These are phyloP conservation scores for Suhomyces xylopsoci DNA, from an alignment of 805 yeast genomes.

Conservation along the genomic window DNA sequence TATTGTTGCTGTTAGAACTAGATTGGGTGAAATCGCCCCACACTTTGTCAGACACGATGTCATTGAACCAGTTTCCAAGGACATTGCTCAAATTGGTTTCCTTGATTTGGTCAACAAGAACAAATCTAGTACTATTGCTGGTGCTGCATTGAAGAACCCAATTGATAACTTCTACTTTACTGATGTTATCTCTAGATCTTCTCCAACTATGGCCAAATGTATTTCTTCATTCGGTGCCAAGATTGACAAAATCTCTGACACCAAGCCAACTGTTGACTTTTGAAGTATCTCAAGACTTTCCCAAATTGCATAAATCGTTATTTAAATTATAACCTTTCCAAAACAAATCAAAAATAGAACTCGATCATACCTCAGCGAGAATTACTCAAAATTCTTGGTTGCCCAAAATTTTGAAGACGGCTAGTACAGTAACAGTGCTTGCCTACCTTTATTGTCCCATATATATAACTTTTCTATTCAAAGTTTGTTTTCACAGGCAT, in stretches of 20 bases:
- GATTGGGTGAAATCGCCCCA: slow-evolving; percentile 78
- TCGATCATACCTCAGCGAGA: background rate
- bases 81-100: slow-evolving; percentile 56
- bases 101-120: slow-evolving; percentile 40
- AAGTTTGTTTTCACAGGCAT: slow-evolving; percentile 4
- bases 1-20: slow-evolving; percentile 58
- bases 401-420: background rate
- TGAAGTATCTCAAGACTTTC: slow-evolving; percentile 9
- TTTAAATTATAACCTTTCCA: slow-evolving; percentile 1
- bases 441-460: slow-evolving; percentile 1
- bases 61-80: slow-evolving; percentile 63
- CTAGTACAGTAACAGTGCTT: background rate
- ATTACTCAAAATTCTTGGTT: background rate
- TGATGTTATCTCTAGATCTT: slow-evolving; percentile 80
- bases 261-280: slow-evolving; percentile 39
- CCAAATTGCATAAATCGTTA: slow-evolving; percentile 11
- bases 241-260: slow-evolving; percentile 57
- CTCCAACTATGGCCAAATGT: slow-evolving; percentile 89
- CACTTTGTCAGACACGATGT: slow-evolving; percentile 73
- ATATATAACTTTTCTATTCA: slow-evolving; percentile 1
- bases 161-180: slow-evolving; percentile 85
- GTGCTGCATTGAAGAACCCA: slow-evolving; percentile 60
- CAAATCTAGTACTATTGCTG: slow-evolving; percentile 35
- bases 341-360: background rate
- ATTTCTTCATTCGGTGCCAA: slow-evolving; percentile 68